Conservation (phyloP, 176 grass and related monocot genomes). For the Avena sativa region DNA sequence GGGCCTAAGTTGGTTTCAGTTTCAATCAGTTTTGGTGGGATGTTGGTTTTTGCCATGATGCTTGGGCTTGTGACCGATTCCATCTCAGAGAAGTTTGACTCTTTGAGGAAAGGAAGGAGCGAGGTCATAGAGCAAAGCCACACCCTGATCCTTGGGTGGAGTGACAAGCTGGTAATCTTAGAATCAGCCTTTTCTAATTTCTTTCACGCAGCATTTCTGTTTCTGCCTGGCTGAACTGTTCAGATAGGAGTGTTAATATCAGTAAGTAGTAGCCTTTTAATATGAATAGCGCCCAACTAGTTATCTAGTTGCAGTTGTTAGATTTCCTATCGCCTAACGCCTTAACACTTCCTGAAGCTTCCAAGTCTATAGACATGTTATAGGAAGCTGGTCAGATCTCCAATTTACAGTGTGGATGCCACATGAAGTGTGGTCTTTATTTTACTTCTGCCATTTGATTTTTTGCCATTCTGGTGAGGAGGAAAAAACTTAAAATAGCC, state of each 20-base stretch:
- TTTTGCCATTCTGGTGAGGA: background rate
- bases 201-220: background rate
- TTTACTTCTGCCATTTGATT: background rate
- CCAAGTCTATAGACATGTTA: background rate
- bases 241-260: background rate
- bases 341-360: background rate
- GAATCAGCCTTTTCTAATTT: slow-evolving; percentile 1
- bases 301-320: background rate
- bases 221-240: slow-evolving; percentile 1
- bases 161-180: slow-evolving; percentile 69
- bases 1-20: slow-evolving; percentile 79
- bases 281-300: background rate
- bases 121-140: slow-evolving; percentile 75
- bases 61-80: slow-evolving; percentile 82
- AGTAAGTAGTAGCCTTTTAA: background rate
- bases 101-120: slow-evolving; percentile 80
- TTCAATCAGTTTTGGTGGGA: slow-evolving; percentile 78
- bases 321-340: slow-evolving; percentile 8
- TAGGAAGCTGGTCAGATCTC: background rate
- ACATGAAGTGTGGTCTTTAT: background rate
- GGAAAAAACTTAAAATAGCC: background rate
- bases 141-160: slow-evolving; percentile 80
- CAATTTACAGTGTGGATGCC: background rate
- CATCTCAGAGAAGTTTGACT: slow-evolving; percentile 86
- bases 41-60: slow-evolving; percentile 89